Evolutionary conservation across 2,329 filamentous ascomycete species (phyloP).

Genomic region (Colletotrichum higginsianum): DNA sequence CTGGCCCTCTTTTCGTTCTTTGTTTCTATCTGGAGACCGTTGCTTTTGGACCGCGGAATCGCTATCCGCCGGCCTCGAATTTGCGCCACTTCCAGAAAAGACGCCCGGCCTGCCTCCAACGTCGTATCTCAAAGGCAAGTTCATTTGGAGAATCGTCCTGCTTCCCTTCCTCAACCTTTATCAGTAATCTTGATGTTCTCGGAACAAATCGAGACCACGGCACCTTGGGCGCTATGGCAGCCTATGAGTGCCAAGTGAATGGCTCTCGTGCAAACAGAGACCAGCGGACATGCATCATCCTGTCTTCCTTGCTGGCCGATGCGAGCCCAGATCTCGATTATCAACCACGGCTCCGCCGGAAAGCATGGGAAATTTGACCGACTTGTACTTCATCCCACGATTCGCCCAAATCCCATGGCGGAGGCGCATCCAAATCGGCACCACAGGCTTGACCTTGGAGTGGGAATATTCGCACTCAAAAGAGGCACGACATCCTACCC

Average conservation of each 20-base stretch:
- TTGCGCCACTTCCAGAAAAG: background rate
- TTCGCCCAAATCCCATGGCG: background rate
- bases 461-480: background rate
- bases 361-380: background rate
- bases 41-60: constrained; percentile 4
- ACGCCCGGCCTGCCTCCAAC: background rate
- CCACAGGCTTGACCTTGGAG: background rate
- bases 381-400: background rate
- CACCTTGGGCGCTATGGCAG: background rate
- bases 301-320: constrained; percentile 18
- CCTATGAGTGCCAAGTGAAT: constrained; percentile 13
- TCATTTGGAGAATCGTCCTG: background rate
- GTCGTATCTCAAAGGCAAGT: background rate
- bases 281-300: constrained; percentile 33
- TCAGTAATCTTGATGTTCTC: background rate
- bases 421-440: too few relatives aligned
- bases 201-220: background rate
- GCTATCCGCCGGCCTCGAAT: background rate
- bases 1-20: constrained; percentile 7
- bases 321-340: constrained; percentile 18
- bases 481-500: background rate
- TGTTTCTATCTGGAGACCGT: background rate
- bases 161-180: background rate
- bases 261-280: constrained; percentile 19
- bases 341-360: background rate